Percentiles rank a stretch among this genome's conserved stretches.
These are phyloP conservation scores for Aspergillus sclerotioniger DNA, from an alignment of 495 filamentous ascomycete species.

Conservation along the genomic window DNA sequence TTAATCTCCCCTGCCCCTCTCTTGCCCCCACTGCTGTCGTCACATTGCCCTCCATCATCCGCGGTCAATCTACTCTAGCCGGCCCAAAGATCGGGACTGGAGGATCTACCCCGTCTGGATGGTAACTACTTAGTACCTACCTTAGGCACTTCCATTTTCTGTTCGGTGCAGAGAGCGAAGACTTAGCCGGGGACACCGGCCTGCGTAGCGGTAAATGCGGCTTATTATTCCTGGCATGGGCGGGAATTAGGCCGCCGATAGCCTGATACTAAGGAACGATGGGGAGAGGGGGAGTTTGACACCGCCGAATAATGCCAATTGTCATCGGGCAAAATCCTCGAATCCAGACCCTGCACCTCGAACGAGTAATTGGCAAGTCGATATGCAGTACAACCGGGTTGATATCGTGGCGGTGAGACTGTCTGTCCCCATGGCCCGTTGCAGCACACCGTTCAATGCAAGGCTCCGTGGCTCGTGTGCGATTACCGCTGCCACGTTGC, in stretches of 20 bases:
- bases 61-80: not conserved
- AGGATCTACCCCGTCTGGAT: slow-evolving; percentile 8
- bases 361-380: slow-evolving; percentile 9
- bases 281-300: not conserved
- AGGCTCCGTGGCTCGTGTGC: slow-evolving; percentile 8
- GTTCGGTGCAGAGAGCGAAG: slow-evolving; percentile 1
- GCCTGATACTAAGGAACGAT: not conserved
- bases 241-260: not conserved
- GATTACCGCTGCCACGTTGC: slow-evolving; percentile 19
- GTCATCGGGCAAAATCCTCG: not conserved
- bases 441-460: slow-evolving; percentile 11
- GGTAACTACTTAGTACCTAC: slow-evolving; percentile 4
- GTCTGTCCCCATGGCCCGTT: not conserved
- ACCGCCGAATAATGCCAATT: not conserved
- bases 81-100: not conserved
- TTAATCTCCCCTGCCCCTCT: slow-evolving; percentile 4
- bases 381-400: slow-evolving; percentile 8
- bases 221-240: not conserved
- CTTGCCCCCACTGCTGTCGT: not conserved
- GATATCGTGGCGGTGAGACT: slow-evolving; percentile 23
- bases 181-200: not conserved
- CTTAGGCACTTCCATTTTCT: slow-evolving; percentile 8
- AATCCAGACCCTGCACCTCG: not conserved
- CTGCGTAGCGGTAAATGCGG: not conserved
- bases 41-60: not conserved